Percentiles rank a stretch among this genome's conserved stretches.
Conservation (phyloP, 495 filamentous ascomycete species). For the Tetracladium marchalianum region DNA sequence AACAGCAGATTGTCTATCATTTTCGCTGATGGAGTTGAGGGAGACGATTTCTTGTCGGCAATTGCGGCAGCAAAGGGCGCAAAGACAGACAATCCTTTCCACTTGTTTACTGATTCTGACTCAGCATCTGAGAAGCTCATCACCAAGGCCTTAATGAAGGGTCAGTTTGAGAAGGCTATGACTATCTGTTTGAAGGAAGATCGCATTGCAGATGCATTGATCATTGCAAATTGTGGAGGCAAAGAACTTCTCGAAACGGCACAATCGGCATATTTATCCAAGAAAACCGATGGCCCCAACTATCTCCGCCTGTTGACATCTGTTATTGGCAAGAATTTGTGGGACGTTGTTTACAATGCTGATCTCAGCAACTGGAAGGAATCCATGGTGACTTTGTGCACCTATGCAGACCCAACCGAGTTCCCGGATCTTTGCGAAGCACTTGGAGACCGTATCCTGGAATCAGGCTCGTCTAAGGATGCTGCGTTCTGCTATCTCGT, state of each 20-base stretch:
- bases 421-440: slow-evolving; percentile 96
- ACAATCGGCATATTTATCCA: slow-evolving; percentile 80
- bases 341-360: slow-evolving; percentile 97
- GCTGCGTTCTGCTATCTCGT: slow-evolving; percentile 93
- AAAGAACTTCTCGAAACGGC: slow-evolving; percentile 91
- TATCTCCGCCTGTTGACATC: slow-evolving; percentile 88
- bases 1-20: slow-evolving; percentile 52
- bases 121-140: slow-evolving; percentile 76
- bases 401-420: slow-evolving; percentile 80
- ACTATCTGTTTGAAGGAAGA: slow-evolving; percentile 80
- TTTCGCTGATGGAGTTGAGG: slow-evolving; percentile 63
- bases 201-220: slow-evolving; percentile 90
- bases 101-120: slow-evolving; percentile 42
- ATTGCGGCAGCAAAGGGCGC: slow-evolving; percentile 68
- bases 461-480: slow-evolving; percentile 67
- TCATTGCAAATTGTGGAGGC: slow-evolving; percentile 94
- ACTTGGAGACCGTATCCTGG: slow-evolving; percentile 82
- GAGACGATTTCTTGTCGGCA: slow-evolving; percentile 69
- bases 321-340: slow-evolving; percentile 90
- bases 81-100: slow-evolving; percentile 79
- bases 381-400: slow-evolving; percentile 90
- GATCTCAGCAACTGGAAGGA: slow-evolving; percentile 92
- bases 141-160: slow-evolving; percentile 77
- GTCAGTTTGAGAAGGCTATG: slow-evolving; percentile 83
- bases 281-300: slow-evolving; percentile 72